These are phyloP conservation scores for Paulownia fortunei DNA, from an alignment of 257 asterid species.

Conservation along the genomic window DNA sequence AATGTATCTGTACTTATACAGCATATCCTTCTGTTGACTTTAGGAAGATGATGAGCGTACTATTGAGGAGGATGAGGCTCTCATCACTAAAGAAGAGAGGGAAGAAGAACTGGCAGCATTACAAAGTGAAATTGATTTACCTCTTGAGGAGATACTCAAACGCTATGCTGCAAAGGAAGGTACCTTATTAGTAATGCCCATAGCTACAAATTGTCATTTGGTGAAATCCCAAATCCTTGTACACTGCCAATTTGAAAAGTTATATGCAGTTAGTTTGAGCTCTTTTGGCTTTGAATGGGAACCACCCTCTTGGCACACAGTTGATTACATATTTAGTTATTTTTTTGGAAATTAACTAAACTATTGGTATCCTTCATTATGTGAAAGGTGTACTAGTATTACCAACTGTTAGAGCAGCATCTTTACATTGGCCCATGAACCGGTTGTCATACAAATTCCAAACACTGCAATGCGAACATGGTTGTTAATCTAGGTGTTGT, in stretches of 20 bases:
- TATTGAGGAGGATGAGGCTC: slow-evolving; percentile 93
- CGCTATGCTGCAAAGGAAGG: slow-evolving; percentile 75
- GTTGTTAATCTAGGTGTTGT: slow-evolving; percentile 18
- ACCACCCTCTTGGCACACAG: background rate
- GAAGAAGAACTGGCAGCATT: slow-evolving; percentile 90
- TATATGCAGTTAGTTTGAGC: slow-evolving; percentile 13
- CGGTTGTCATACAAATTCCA: background rate
- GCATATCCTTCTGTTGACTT: slow-evolving; percentile 42
- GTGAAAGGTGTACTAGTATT: slow-evolving; percentile 8
- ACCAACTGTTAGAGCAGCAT: slow-evolving; percentile 24
- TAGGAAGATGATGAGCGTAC: slow-evolving; percentile 99
- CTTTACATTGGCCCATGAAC: background rate
- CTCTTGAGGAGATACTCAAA: slow-evolving; percentile 86
- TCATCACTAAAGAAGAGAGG: slow-evolving; percentile 92
- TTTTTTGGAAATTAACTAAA: background rate
- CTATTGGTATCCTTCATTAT: background rate
- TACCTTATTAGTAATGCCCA: slow-evolving; percentile 36
- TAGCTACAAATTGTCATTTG: background rate
- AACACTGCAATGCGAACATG: background rate
- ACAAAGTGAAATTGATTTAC: slow-evolving; percentile 80
- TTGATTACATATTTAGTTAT: background rate
- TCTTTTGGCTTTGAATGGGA: background rate
- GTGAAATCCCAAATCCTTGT: slow-evolving; percentile 13
- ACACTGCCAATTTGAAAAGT: slow-evolving; percentile 23
- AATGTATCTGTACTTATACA: slow-evolving; percentile 23